These are phyloP conservation scores for Eremomyces bilateralis DNA, from an alignment of 495 filamentous ascomycete species.

Conservation along the genomic window DNA sequence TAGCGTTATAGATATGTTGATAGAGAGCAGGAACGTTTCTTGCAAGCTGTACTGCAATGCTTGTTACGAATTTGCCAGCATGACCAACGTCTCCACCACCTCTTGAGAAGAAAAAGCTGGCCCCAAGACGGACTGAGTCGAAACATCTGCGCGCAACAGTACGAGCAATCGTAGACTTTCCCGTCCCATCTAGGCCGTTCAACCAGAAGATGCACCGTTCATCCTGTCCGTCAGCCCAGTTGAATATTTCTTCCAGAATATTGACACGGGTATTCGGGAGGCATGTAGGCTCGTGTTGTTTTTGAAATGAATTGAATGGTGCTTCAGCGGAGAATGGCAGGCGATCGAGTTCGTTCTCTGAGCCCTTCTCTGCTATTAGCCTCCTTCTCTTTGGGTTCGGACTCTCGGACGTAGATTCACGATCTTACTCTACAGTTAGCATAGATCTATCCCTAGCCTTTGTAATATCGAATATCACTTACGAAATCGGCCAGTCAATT, in stretches of 20 bases:
- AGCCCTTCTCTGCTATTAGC: neutral
- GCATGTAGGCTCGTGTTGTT: conserved; percentile 8
- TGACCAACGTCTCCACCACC: conserved; percentile 21
- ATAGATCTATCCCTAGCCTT: too few relatives aligned
- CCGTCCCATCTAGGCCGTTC: too few relatives aligned
- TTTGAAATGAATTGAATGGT: conserved; percentile 7
- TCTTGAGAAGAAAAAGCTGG: too few relatives aligned
- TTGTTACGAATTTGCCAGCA: conserved; percentile 23
- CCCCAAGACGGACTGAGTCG: conserved; percentile 3
- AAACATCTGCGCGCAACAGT: conserved; percentile 5
- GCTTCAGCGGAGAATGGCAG: conserved; percentile 7
- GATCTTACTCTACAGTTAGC: too few relatives aligned
- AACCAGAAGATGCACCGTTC: too few relatives aligned
- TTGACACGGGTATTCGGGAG: conserved; percentile 8
- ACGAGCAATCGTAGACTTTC: too few relatives aligned
- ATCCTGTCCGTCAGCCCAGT: too few relatives aligned
- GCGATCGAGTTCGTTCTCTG: too few relatives aligned
- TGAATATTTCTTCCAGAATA: conserved; percentile 7
- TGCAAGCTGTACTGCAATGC: conserved; percentile 21
- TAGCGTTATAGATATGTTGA: conserved; percentile 17
- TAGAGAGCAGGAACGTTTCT: conserved; percentile 16
- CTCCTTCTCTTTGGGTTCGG: too few relatives aligned
- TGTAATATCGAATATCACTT: too few relatives aligned
- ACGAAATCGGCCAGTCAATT: too few relatives aligned
- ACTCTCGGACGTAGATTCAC: too few relatives aligned